These are phyloP conservation scores for Penicillium pulvis DNA, from an alignment of 495 filamentous ascomycete genomes.

Conservation along the genomic window DNA sequence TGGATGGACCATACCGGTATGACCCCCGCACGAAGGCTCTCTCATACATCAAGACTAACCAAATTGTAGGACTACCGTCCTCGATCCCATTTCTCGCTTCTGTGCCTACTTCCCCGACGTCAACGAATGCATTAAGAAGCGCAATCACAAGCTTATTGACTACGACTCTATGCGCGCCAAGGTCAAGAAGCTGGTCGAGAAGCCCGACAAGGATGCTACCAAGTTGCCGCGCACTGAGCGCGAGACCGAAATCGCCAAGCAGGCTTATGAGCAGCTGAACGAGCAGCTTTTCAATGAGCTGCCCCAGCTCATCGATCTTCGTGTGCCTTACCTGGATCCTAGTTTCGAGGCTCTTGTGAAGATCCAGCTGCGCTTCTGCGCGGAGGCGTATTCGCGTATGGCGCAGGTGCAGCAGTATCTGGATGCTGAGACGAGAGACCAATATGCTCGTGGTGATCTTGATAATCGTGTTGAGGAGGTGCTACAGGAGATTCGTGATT, in stretches of 20 bases:
- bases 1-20: conserved; percentile 95
- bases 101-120: conserved; percentile 99
- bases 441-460: conserved; percentile 91
- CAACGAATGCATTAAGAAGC: conserved; percentile 99
- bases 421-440: conserved; percentile 92
- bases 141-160: conserved; percentile 95
- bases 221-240: conserved; percentile 94
- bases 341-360: conserved; percentile 97
- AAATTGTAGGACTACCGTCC: conserved; percentile 72
- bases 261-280: conserved; percentile 92
- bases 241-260: conserved; percentile 89
- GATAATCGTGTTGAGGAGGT: conserved; percentile 95
- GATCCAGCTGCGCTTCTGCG: conserved; percentile 96
- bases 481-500: conserved; percentile 91
- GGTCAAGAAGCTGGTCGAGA: conserved; percentile 95
- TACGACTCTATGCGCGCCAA: conserved; percentile 95
- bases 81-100: conserved; percentile 93
- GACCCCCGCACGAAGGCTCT: not conserved
- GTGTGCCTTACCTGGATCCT: conserved; percentile 95
- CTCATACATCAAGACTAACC: not conserved
- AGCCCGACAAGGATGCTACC: conserved; percentile 95
- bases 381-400: conserved; percentile 95
- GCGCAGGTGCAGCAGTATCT: conserved; percentile 99
- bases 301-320: conserved; percentile 95
- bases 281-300: conserved; percentile 91